Evolutionary conservation across 2,329 filamentous ascomycete genomes (phyloP).

Genomic region (Paecilomyces sp.): DNA sequence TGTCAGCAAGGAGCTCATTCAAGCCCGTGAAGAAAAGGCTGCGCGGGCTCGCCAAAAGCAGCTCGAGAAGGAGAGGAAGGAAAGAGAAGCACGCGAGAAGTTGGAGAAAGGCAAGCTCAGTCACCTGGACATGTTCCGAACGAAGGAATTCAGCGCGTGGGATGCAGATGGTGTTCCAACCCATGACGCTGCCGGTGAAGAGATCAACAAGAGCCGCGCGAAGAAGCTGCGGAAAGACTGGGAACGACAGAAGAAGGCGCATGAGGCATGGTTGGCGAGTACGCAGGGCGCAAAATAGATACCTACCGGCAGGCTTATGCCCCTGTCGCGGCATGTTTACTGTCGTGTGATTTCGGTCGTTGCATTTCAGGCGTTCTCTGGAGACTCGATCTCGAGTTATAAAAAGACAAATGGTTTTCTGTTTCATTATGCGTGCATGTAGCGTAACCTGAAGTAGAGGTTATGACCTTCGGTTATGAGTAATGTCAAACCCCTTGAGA

Average conservation of each 20-base stretch:
- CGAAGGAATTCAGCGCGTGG: constrained; percentile 65
- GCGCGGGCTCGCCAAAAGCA: constrained; percentile 36
- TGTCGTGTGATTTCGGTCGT: background rate
- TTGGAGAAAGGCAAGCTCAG: constrained; percentile 52
- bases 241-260: constrained; percentile 81
- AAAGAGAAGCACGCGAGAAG: constrained; percentile 46
- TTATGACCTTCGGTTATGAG: background rate
- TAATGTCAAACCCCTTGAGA: background rate
- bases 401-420: background rate
- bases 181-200: constrained; percentile 67
- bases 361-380: background rate
- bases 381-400: background rate
- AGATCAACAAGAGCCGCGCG: constrained; percentile 67
- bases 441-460: background rate
- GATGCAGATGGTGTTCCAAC: constrained; percentile 75
- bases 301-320: background rate
- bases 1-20: constrained; percentile 52
- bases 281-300: constrained; percentile 1
- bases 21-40: constrained; percentile 49
- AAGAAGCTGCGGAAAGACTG: constrained; percentile 88
- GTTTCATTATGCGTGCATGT: background rate
- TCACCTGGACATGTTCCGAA: constrained; percentile 52
- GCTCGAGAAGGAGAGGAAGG: constrained; percentile 54
- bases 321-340: background rate
- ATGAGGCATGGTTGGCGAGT: constrained; percentile 54